phyloP scores from a whole-genome alignment of 2,329 filamentous ascomycete genomes.

The Verticillium tricorpus region DNA sequence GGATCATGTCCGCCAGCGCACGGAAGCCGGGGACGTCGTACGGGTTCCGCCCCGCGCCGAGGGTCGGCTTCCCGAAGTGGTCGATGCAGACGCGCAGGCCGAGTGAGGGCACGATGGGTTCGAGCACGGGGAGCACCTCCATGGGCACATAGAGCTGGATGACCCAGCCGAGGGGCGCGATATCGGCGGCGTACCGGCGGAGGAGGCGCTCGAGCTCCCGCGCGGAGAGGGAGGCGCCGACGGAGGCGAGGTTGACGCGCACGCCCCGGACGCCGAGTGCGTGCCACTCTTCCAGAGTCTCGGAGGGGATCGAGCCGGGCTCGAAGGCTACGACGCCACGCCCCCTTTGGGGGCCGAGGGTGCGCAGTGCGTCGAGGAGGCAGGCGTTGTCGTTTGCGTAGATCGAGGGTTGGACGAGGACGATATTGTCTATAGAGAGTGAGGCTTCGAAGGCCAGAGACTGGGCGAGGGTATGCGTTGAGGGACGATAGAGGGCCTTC shows the following conservation, averaged over 20 bases:
- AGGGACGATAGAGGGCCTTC: conserved; percentile 46
- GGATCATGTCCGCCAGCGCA: conserved; percentile 41
- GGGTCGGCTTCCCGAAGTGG: conserved; percentile 49
- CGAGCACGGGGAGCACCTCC: conserved; percentile 41
- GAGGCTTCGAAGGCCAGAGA: conserved; percentile 45
- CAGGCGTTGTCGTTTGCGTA: conserved; percentile 59
- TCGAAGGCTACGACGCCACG: conserved; percentile 55
- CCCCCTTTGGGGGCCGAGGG: conserved; percentile 42
- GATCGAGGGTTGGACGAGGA: conserved; percentile 58
- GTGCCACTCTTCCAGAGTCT: conserved; percentile 49
- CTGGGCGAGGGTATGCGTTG: conserved; percentile 42
- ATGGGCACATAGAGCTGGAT: conserved; percentile 55
- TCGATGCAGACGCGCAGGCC: conserved; percentile 53
- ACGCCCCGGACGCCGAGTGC: conserved; percentile 53
- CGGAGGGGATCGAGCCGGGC: conserved; percentile 23
- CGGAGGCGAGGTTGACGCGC: conserved; percentile 55
- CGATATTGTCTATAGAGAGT: conserved; percentile 49
- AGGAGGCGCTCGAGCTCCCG: conserved; percentile 37
- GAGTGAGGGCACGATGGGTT: conserved; percentile 42
- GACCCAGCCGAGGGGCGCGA: conserved; percentile 49
- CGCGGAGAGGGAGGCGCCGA: conserved; percentile 34
- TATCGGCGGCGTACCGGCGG: conserved; percentile 41
- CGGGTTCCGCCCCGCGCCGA: conserved; percentile 20
- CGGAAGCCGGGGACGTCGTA: conserved; percentile 45
- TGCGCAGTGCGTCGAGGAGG: conserved; percentile 47